Conservation (phyloP, 192 early-diverging fungal genomes). For the Backusella circina region DNA sequence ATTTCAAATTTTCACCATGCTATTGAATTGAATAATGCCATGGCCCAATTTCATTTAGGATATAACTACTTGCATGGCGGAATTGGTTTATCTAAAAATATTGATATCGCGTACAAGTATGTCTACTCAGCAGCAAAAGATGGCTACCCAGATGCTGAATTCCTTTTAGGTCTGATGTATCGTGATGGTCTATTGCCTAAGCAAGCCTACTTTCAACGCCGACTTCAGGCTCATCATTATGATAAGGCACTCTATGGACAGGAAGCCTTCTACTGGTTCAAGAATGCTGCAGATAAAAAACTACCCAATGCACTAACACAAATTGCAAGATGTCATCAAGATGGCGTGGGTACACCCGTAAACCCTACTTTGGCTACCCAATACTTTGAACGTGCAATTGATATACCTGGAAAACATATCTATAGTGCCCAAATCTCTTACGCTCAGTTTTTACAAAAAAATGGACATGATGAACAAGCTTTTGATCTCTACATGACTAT, state of each 20-base stretch:
- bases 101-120: constrained; percentile 13
- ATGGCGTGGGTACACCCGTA: constrained; percentile 29
- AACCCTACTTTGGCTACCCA: constrained; percentile 22
- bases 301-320: constrained; percentile 20
- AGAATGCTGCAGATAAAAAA: constrained; percentile 31
- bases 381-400: constrained; percentile 28
- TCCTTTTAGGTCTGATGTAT: constrained; percentile 31
- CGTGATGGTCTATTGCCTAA: not conserved
- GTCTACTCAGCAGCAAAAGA: constrained; percentile 10
- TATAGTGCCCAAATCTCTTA: constrained; percentile 22
- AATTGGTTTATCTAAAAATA: constrained; percentile 24
- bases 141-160: constrained; percentile 26
- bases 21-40: constrained; percentile 17
- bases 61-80: constrained; percentile 23
- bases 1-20: constrained; percentile 23
- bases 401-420: not conserved
- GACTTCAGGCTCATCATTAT: not conserved
- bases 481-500: constrained; percentile 19
- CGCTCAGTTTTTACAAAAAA: constrained; percentile 28
- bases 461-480: constrained; percentile 20
- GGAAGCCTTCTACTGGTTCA: constrained; percentile 34
- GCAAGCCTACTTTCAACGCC: not conserved
- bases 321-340: constrained; percentile 32
- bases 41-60: constrained; percentile 29
- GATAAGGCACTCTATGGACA: constrained; percentile 8